Conservation (phyloP, 75 land plant genomes). For the Cryptomeria japonica region DNA sequence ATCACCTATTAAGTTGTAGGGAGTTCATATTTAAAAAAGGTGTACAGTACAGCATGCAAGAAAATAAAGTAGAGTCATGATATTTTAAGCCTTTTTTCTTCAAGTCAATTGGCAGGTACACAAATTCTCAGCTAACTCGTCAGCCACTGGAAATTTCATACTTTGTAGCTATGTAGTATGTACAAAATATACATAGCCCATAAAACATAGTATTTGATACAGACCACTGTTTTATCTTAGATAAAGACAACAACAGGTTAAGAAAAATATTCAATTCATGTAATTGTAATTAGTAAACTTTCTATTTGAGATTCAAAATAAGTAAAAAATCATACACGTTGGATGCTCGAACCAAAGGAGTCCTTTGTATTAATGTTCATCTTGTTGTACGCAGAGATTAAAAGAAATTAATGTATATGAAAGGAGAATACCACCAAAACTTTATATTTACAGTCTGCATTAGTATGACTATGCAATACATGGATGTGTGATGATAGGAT, state of each 20-base stretch:
- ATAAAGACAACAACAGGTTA: background rate
- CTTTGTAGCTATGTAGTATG: background rate
- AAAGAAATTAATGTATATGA: no score
- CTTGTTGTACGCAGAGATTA: background rate
- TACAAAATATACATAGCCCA: background rate
- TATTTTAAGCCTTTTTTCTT: background rate
- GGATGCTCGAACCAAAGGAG: background rate
- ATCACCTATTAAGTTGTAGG: constrained; percentile 10
- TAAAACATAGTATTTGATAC: background rate
- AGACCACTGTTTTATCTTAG: background rate
- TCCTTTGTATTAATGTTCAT: background rate
- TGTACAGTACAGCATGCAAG: background rate
- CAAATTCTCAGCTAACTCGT: background rate
- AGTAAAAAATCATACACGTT: background rate
- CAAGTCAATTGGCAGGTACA: background rate
- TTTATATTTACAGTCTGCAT: no score
- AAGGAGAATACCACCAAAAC: no score
- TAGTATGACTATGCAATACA: no score
- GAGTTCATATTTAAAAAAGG: background rate
- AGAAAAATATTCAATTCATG: background rate
- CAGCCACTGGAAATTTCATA: background rate
- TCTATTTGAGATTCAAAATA: background rate
- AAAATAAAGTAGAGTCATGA: background rate
- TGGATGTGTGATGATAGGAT: no score
- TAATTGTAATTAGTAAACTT: background rate